Evolutionary conservation across 2,329 filamentous ascomycete genomes (phyloP), one percentile per base, ranked within the genome.

Genomic region (Rhytidhysteron rufulum): DNA sequence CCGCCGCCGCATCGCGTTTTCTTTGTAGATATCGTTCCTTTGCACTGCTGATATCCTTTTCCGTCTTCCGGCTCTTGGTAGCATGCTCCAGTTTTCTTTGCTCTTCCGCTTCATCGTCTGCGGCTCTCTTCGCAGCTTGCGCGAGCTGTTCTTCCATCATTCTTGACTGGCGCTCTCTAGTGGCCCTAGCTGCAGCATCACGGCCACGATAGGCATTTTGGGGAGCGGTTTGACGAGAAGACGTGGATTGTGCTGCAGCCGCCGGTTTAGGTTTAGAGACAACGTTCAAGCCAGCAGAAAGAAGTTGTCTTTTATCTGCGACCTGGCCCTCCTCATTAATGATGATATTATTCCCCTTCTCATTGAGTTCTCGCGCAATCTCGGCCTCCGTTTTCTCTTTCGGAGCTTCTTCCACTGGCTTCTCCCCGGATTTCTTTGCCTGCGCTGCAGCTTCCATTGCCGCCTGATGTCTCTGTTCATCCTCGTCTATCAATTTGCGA

Each of bases 301-400:
- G 75, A 7, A 93, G 71, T 60, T 93, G 83, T n/a, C 86, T 75
- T 70, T 89, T 91, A 60, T 94, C 87, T 19, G 88, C 83, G 2
- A 93, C 82, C 58, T 90, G 80, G 0, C 87, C 87, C 29, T 93
- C 87, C 45, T 93, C 87, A 54, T 91, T 91, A 53, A 91, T 67
- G 6, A 80, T 77, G 29, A 93, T 77, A 68, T 81, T 47, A 70
- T 72, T 69, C 19, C 77, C 78, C 49, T 73, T 80, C 29, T 78
- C 75, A 39, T 83, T 83, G 38, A 88, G 74, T 54, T 86, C 82
- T 34, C 71, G 74, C 4, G 83, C 84, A n/a, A 82, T 55, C 24
- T 89, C 78, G 2, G 76, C 77, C 15, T 83, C 81, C 0, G 72
- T 72, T 59, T 78, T 80, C 36, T 73, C 71, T 39, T 68, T 65